A percentile compares a stretch with the other conserved stretches of the same genome.
These are phyloP conservation scores for Phlebopus sp. DNA, from an alignment of 1,284 basidiomycete genomes.

Conservation along the genomic window DNA sequence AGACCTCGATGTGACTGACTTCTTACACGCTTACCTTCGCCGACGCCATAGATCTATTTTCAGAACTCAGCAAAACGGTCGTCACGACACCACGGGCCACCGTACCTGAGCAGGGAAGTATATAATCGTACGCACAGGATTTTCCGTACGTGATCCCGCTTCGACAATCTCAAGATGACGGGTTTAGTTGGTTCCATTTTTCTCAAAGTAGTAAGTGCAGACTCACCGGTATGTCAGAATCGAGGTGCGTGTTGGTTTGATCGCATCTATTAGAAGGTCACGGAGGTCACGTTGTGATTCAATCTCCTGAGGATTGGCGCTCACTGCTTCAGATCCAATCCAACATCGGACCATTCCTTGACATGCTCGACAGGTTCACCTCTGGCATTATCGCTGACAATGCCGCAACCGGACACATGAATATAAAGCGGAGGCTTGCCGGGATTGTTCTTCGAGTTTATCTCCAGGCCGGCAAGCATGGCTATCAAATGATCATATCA, in stretches of 20 bases:
- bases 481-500: conserved; percentile 24
- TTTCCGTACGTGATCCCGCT: conserved; percentile 38
- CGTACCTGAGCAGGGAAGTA: conserved; percentile 35
- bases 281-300: background rate
- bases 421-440: conserved; percentile 41
- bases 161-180: conserved; percentile 30
- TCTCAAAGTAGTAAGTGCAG: background rate
- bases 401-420: conserved; percentile 40
- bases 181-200: background rate
- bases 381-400: conserved; percentile 38
- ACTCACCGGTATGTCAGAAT: conserved; percentile 34
- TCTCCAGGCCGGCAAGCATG: conserved; percentile 38
- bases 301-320: conserved; percentile 1
- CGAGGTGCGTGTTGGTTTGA: conserved; percentile 35
- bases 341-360: conserved; percentile 37
- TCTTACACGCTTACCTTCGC: conserved; percentile 29
- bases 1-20: background rate
- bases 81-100: background rate
- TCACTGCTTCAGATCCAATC: conserved; percentile 32
- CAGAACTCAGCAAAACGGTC: background rate
- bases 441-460: conserved; percentile 32
- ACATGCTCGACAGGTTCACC: conserved; percentile 34
- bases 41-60: conserved; percentile 39
- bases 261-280: too few species aligned
- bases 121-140: conserved; percentile 42